Evolutionary conservation across 768 basidiomycete genomes (phyloP), one percentile per base, ranked within the genome.

Genomic region (Rhodocollybia butyracea): DNA sequence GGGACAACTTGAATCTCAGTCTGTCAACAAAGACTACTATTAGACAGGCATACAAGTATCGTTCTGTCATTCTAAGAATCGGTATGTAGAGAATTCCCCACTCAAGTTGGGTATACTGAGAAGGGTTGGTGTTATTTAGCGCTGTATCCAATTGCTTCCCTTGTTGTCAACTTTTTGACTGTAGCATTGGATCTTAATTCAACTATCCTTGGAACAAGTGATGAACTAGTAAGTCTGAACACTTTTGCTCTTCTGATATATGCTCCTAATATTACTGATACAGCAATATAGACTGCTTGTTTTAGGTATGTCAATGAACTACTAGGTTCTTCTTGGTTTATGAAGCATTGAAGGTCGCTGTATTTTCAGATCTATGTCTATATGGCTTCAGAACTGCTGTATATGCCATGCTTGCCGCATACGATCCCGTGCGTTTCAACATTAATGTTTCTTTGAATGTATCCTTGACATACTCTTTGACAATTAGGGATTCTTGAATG

Each of bases 61-160:
- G 57, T 31, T 55, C 19, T 17, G 22, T 60, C 8, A 57, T 61
- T 39, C 26, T 62, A 22, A 31, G 60, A 36, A 62, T 62, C 31
- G 63, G 61, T 61, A 29, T 27, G 60, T 51, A n/a, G n/a, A 7
- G 10, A 10, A 19, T 7, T 19, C 31, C n/a, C 39, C 51, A 11
- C 3, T 39, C 17, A 21, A 10, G 24, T 21, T 24, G 17, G 27
- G 27, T 21, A 36, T 38, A 12, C 39, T 46, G 43, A 13, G 31
- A 22, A 38, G 1, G 15, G 24, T n/a, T n/a, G n/a, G n/a, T n/a
- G n/a, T 56, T 30, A 27, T 17, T n/a, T n/a, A 62, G 56, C 40
- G 10, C 56, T 67, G 11, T 67, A 67, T 34, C 65, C 66, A 2
- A 61, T 67, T n/a, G 50, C 64, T 22, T 66, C 65, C 1, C 45